phyloP scores from a whole-genome alignment of 2,329 filamentous ascomycete genomes.

The Reticulascus tulasneorum region DNA sequence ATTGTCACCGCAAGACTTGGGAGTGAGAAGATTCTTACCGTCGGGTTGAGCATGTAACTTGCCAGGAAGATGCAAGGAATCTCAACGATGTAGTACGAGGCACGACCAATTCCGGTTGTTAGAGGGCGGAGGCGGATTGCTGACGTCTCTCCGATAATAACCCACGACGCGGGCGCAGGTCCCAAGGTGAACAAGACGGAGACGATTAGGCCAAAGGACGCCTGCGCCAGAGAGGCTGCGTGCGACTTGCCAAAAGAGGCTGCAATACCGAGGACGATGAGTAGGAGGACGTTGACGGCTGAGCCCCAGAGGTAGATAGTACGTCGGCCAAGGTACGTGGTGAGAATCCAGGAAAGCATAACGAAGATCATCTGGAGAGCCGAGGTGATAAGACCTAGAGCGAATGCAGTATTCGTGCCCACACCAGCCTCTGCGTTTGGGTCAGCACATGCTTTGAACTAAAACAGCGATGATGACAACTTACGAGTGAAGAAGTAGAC shows the following conservation, averaged over 20 bases:
- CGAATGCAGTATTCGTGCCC: slow-evolving; percentile 49
- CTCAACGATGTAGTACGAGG: slow-evolving; percentile 58
- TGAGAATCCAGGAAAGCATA: slow-evolving; percentile 65
- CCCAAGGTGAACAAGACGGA: slow-evolving; percentile 62
- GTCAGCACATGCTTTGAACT: slow-evolving; percentile 5
- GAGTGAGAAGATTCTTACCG: slow-evolving; percentile 23
- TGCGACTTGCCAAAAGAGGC: slow-evolving; percentile 37
- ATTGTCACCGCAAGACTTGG: slow-evolving; percentile 2
- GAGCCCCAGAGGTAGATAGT: slow-evolving; percentile 62
- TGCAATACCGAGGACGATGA: slow-evolving; percentile 56
- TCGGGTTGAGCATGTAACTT: slow-evolving; percentile 57
- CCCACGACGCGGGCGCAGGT: slow-evolving; percentile 61
- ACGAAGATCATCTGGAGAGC: slow-evolving; percentile 58
- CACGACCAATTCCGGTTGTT: slow-evolving; percentile 63
- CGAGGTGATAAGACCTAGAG: slow-evolving; percentile 61
- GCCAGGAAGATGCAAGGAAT: slow-evolving; percentile 64
- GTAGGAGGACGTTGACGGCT: slow-evolving; percentile 46
- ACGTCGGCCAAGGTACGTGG: slow-evolving; percentile 58
- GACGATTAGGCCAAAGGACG: slow-evolving; percentile 59
- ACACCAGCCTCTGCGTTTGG: slow-evolving; percentile 55
- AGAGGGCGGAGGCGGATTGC: slow-evolving; percentile 60
- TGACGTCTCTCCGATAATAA: slow-evolving; percentile 65
- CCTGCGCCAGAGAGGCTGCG: slow-evolving; percentile 49
- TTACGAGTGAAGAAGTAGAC: slow-evolving; percentile 56
- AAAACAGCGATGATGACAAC: slow-evolving; percentile 16